Evolutionary conservation across 2,329 filamentous ascomycete genomes (phyloP).

Genomic region (Penicillium corylophilum): DNA sequence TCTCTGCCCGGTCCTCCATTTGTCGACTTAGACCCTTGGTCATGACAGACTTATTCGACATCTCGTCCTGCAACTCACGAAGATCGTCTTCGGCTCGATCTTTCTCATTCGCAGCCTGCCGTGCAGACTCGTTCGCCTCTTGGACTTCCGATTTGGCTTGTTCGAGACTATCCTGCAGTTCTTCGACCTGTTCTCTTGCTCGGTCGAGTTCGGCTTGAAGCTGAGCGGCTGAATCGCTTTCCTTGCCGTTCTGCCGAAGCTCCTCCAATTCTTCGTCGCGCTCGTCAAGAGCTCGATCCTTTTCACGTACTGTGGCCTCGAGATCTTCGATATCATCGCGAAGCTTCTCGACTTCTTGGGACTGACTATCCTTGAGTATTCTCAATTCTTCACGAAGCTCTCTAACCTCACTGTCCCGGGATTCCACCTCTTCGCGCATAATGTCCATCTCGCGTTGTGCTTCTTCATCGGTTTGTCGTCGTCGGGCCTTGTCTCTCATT

Average conservation of each 20-base stretch:
- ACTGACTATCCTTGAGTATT: slow-evolving; percentile 54
- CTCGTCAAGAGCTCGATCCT: slow-evolving; percentile 70
- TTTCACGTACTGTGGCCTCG: slow-evolving; percentile 72
- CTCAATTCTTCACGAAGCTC: slow-evolving; percentile 55
- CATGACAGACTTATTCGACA: slow-evolving; percentile 74
- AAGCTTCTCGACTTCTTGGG: slow-evolving; percentile 63
- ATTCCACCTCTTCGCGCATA: slow-evolving; percentile 51
- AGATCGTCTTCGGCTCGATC: slow-evolving; percentile 55
- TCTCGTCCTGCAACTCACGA: slow-evolving; percentile 67
- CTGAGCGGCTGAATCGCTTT: slow-evolving; percentile 45
- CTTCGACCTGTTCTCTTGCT: slow-evolving; percentile 45
- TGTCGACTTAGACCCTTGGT: slow-evolving; percentile 73
- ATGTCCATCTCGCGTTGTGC: slow-evolving; percentile 61
- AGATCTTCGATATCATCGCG: slow-evolving; percentile 73
- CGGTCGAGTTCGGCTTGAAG: slow-evolving; percentile 51
- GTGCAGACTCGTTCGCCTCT: slow-evolving; percentile 46
- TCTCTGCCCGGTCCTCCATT: slow-evolving; percentile 67
- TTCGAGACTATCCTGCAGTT: slow-evolving; percentile 44
- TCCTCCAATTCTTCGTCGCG: slow-evolving; percentile 71
- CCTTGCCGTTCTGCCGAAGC: slow-evolving; percentile 38
- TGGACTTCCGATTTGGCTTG: slow-evolving; percentile 36
- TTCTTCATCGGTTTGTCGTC: slow-evolving; percentile 69
- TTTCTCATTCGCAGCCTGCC: slow-evolving; percentile 54
- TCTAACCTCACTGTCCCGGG: slow-evolving; percentile 45
- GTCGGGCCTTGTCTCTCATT: slow-evolving; percentile 77